Evolutionary conservation across 345 rosid species (phyloP), one percentile per base, ranked within the genome.

Genomic region (Populus nigra): DNA sequence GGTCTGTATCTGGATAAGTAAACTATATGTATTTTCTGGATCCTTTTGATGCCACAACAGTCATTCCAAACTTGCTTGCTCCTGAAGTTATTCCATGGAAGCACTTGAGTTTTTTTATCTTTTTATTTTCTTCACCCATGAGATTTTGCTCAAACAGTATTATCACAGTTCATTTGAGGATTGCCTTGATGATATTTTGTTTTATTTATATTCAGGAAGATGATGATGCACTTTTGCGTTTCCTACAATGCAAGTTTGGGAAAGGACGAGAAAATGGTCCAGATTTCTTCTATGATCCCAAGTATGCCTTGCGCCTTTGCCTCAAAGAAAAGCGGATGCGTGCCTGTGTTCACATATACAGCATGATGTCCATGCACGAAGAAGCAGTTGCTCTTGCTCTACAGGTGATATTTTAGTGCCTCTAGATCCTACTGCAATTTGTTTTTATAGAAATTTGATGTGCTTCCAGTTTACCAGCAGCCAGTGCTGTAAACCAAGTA

Each of bases 361-460:
- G 98, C 87, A 93, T 96, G 99, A 96, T 96, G 99, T 88, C 94
- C 80, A 96, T 93, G 98, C 95, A 93, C 79, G 99, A 96, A 90
- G 99, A 96, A 86, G 99, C 99, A 69, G 98, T 93, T 88, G 98
- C 97, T 72, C 97, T 96, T 80, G 98, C 99, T 86, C 85, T 96
- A 76, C 96, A 93, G 99, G 99, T 96, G 68, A 84, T 59, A 38
- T 8, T 72, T 61, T 43, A 71, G 35, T 73, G 73, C 69, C 62
- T 8, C 71, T 70, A 29, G 29, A 68, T 65, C 23, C 33, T 11
- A 25, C 77, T 75, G 31, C 18, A 63, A 62, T 47, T 72, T 62
- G 33, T 49, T 73, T 33, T 69, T 61, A 35, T 61, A 39, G 53
- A 35, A 55, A 68, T 66, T 18, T 63, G 43, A 25, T 71, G 63